Evolutionary conservation across 306 rosid species (phyloP).

Genomic region (Fragaria ananassa): DNA sequence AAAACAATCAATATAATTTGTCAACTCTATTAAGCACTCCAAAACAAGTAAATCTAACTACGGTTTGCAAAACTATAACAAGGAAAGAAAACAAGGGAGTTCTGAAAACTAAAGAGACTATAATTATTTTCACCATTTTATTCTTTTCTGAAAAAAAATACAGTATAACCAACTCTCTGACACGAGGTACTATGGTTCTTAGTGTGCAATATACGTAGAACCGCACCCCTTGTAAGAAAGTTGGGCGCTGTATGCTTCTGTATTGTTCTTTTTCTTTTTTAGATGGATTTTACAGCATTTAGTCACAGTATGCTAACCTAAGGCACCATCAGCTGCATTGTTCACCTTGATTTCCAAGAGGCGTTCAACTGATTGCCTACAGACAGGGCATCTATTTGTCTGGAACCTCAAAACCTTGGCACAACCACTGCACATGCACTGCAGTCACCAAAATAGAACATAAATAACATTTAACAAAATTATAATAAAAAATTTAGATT

Average conservation of each 20-base stretch:
- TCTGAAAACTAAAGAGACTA: not conserved
- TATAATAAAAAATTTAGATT: not conserved
- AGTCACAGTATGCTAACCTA: not conserved
- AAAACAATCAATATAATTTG: not conserved
- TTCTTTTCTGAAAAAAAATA: not conserved
- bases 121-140: not conserved
- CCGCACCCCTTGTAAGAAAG: not conserved
- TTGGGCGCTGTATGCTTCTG: not conserved
- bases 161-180: constrained; percentile 10
- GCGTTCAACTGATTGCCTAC: constrained; percentile 44
- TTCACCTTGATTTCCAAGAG: constrained; percentile 41
- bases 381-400: constrained; percentile 43
- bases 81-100: not conserved
- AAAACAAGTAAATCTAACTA: not conserved
- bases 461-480: constrained; percentile 3
- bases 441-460: constrained; percentile 17
- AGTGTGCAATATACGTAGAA: not conserved
- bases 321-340: constrained; percentile 23
- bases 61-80: not conserved
- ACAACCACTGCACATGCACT: constrained; percentile 58
- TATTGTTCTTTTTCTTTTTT: not conserved
- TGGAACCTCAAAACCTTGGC: constrained; percentile 44
- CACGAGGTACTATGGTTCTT: not conserved
- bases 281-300: not conserved
- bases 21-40: not conserved